phyloP scores from a whole-genome alignment of 805 yeast genomes.

The Ogataea nitratoaversa region DNA sequence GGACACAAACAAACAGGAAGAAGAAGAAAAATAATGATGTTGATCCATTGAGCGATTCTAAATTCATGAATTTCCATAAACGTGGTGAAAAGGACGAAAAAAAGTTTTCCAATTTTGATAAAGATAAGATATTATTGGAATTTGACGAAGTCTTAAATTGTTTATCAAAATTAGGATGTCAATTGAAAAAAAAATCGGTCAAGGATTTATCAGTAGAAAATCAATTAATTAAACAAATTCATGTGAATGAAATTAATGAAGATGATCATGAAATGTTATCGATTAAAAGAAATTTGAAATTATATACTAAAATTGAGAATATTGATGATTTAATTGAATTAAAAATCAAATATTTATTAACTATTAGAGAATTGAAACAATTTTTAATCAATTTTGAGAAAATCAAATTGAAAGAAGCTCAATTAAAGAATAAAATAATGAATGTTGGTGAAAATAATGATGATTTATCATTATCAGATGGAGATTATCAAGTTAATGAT shows the following conservation, averaged over 20 bases:
- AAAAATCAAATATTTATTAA: conserved; percentile 44
- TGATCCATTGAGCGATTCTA: conserved; percentile 46
- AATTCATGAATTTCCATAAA: conserved; percentile 46
- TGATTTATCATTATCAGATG: too few species aligned
- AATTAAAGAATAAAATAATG: conserved; percentile 27
- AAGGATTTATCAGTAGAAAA: background rate
- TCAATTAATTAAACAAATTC: background rate
- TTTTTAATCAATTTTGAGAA: conserved; percentile 34
- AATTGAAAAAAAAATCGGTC: conserved; percentile 10
- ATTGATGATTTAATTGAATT: conserved; percentile 46
- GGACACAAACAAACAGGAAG: background rate
- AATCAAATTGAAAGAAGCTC: conserved; percentile 35
- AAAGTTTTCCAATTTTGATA: conserved; percentile 52
- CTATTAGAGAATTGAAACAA: conserved; percentile 43
- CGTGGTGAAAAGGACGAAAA: conserved; percentile 63
- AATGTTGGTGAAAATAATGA: conserved; percentile 14
- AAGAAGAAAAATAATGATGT: conserved; percentile 36
- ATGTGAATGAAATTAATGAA: too few species aligned
- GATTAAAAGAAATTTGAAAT: conserved; percentile 16
- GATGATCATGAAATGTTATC: conserved; percentile 44
- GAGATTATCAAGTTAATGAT: conserved; percentile 20
- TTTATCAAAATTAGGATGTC: conserved; percentile 33
- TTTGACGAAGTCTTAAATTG: conserved; percentile 50
- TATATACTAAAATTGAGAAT: conserved; percentile 42
- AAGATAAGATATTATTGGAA: conserved; percentile 49